These are phyloP conservation scores for Ceratonia siliqua DNA, from an alignment of 306 rosid genomes.

Conservation along the genomic window DNA sequence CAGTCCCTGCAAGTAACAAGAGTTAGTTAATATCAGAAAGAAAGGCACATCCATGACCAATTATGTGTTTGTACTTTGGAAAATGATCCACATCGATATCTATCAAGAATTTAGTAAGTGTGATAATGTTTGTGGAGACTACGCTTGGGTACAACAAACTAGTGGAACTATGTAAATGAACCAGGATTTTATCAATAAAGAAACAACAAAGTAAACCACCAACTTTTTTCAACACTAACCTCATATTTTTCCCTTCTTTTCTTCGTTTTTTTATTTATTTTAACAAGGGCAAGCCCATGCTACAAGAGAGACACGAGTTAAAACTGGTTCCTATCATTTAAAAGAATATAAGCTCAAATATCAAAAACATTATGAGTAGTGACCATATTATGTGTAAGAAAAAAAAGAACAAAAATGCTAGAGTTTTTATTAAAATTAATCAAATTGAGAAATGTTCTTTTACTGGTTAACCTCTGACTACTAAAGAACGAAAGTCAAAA, in stretches of 20 bases:
- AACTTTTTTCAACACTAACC: constrained; percentile 21
- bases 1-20: constrained; percentile 61
- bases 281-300: constrained; percentile 1
- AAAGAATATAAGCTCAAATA: background rate
- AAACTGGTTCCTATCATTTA: background rate
- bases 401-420: background rate
- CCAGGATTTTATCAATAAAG: background rate
- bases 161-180: background rate
- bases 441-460: background rate
- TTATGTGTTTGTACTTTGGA: background rate
- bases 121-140: background rate
- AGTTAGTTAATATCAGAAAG: constrained; percentile 10
- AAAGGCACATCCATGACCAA: constrained; percentile 15
- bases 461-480: background rate
- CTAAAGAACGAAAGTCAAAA: background rate
- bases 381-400: background rate
- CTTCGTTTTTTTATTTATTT: background rate
- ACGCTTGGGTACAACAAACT: constrained; percentile 5
- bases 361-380: background rate
- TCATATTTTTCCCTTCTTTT: background rate
- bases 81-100: constrained; percentile 19
- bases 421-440: background rate
- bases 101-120: constrained; percentile 11
- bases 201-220: background rate
- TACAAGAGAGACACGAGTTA: background rate